A percentile compares a stretch with the other conserved stretches of the same genome.
phyloP scores from a whole-genome alignment of 2,329 filamentous ascomycete genomes.

The Sodiomyces alkalinus region DNA sequence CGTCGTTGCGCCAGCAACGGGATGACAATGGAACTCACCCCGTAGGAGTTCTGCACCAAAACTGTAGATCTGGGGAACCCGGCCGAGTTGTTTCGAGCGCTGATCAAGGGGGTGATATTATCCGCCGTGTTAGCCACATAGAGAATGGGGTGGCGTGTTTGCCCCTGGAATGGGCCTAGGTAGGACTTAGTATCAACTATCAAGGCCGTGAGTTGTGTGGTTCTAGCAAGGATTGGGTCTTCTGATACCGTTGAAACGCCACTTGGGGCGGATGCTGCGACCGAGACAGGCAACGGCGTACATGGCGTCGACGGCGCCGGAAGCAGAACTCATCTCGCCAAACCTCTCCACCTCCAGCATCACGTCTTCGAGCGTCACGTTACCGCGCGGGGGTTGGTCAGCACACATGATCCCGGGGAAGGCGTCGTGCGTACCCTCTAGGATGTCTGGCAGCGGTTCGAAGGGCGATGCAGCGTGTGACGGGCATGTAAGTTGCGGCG shows the following conservation, averaged over 20 bases:
- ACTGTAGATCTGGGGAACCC: constrained; percentile 29
- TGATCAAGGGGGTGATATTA: constrained; percentile 30
- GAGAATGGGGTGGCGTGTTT: constrained; percentile 27
- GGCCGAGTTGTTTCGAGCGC: constrained; percentile 26
- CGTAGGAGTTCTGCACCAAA: constrained; percentile 33
- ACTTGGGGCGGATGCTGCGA: constrained; percentile 20
- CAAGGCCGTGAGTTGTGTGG: too few species aligned
- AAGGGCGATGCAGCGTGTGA: constrained; percentile 13
- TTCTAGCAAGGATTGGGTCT: not conserved
- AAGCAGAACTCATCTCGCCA: constrained; percentile 20
- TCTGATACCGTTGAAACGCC: constrained; percentile 19
- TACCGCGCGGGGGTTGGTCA: constrained; percentile 15
- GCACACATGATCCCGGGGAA: constrained; percentile 31
- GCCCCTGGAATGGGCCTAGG: constrained; percentile 13
- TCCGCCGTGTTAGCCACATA: constrained; percentile 29
- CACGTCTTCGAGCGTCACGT: constrained; percentile 18
- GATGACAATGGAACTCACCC: constrained; percentile 22
- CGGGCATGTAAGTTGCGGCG: too few species aligned
- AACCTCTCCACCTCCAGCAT: constrained; percentile 17
- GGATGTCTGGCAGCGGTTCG: constrained; percentile 13
- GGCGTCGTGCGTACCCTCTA: constrained; percentile 22
- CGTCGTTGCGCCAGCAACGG: not conserved
- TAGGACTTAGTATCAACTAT: constrained; percentile 4
- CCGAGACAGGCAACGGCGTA: constrained; percentile 24
- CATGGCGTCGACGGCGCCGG: constrained; percentile 26